Evolutionary conservation across 2,329 filamentous ascomycete species (phyloP).

Genomic region (Trichoderma atroviride): DNA sequence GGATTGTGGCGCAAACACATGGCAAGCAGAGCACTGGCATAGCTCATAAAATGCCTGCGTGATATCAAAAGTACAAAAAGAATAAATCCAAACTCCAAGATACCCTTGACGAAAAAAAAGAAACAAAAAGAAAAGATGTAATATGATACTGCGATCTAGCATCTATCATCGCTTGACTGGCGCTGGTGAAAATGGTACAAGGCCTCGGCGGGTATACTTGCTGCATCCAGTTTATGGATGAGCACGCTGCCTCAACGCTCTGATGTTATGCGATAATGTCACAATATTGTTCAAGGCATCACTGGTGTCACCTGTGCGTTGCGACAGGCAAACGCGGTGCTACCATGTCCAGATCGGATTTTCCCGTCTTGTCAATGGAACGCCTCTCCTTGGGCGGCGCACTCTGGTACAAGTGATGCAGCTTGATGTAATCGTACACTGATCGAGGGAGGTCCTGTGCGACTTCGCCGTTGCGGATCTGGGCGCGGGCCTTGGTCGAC

Average conservation of each 20-base stretch:
- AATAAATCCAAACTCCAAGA: not conserved
- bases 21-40: not conserved
- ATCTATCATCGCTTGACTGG: conserved; percentile 8
- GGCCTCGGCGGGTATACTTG: not conserved
- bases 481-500: conserved; percentile 75
- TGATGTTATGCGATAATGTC: not conserved
- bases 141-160: conserved; percentile 5
- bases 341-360: conserved; percentile 10
- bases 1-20: not conserved
- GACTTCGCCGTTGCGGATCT: conserved; percentile 74
- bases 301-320: conserved; percentile 15
- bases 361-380: conserved; percentile 12
- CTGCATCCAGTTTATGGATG: not conserved
- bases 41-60: not conserved
- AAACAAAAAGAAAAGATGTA: not conserved
- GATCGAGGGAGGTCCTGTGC: conserved; percentile 71
- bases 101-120: not conserved
- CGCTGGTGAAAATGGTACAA: conserved; percentile 14
- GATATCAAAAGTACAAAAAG: not conserved
- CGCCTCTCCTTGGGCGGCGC: conserved; percentile 12
- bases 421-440: conserved; percentile 71
- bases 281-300: not conserved
- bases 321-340: conserved; percentile 19
- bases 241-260: not conserved
- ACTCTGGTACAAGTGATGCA: conserved; percentile 64